Base-by-base conservation (phyloP, 352 stramenopile species). In the Phytophthora sojae region DNA sequence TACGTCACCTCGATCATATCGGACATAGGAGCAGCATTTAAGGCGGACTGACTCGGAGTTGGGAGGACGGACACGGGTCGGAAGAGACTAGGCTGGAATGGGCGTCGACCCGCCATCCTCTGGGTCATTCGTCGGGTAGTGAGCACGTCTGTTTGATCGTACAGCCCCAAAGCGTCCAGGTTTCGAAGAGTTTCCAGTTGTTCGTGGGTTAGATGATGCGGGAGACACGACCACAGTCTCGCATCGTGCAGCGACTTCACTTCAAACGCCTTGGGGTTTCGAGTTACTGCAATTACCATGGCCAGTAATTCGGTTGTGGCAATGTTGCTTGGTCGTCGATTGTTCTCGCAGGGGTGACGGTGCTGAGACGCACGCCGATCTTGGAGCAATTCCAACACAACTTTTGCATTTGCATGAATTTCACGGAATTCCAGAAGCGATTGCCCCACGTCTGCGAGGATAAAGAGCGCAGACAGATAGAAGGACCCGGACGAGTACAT, bases 401-500 rank as follows among this genome's bases (percentile, higher is more conserved):
- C 47, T 17, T 49, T 25, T 9, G 59, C 59, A n/a, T 71, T 71
- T 6, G 39, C 25, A 15, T 26, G 32, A 15, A 71, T 21, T 35
- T 71, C 64, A 26, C 35, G 32, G 25, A 61, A 50, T 29, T 70
- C 63, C 6, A 70, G 23, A 11, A 44, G 19, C 9, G 55, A 49
- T 6, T 70, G 54, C n/a, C n/a, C 42, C 6, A 64, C 37, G 19
- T 60, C 60, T 17, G 23, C 32, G 6, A 37, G 25, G 19, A 70
- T 60, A 30, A 70, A 51, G 4, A 71, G 6, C 9, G 25, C 15
- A 1, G 55, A 61, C 15, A 65, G 45, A 39, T 15, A 53, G 7
- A 53, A 23, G 0, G 57, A 71, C 23, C 35, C 37, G 1, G 68
- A 29, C 26, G 50, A 71, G 6, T 58, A 57, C 32, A 76, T 61